Conservation (phyloP, 2,329 filamentous ascomycete species). For the Aspergillus tubingensis region DNA sequence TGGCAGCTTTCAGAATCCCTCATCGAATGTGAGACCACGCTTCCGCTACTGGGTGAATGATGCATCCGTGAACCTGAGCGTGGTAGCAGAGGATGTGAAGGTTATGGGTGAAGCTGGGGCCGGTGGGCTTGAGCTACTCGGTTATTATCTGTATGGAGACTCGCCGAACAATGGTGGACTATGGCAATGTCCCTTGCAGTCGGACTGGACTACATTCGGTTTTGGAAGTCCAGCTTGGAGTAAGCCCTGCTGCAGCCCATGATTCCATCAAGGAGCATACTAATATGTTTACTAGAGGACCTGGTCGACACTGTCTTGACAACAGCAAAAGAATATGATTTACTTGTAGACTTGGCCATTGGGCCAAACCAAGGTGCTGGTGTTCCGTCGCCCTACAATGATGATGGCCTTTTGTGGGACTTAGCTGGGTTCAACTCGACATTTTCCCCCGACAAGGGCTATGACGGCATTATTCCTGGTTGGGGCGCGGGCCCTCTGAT, state of each 20-base stretch:
- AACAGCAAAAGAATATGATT: constrained; percentile 30
- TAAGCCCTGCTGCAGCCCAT: too few species aligned
- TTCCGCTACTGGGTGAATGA: constrained; percentile 5
- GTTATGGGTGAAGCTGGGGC: neutral
- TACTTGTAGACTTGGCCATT: constrained; percentile 50
- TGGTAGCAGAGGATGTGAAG: neutral
- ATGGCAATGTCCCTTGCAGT: neutral
- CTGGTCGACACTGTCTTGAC: neutral
- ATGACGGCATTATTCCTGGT: neutral
- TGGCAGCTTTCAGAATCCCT: neutral
- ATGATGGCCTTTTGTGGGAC: constrained; percentile 30
- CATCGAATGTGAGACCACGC: neutral
- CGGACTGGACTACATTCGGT: constrained; percentile 3
- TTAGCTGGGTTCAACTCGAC: neutral
- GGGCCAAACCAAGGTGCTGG: constrained; percentile 53
- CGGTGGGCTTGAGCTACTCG: neutral
- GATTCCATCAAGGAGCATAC: too few species aligned
- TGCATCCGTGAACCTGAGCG: neutral
- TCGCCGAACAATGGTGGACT: neutral
- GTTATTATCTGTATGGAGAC: neutral
- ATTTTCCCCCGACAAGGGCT: neutral
- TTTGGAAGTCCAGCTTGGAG: constrained; percentile 3
- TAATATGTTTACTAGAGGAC: neutral
- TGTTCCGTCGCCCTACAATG: constrained; percentile 40
- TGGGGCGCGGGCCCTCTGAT: constrained; percentile 4